Base-by-base conservation (phyloP, 371 early-diverging fungal species). In the Dentiscutata heterogama region DNA sequence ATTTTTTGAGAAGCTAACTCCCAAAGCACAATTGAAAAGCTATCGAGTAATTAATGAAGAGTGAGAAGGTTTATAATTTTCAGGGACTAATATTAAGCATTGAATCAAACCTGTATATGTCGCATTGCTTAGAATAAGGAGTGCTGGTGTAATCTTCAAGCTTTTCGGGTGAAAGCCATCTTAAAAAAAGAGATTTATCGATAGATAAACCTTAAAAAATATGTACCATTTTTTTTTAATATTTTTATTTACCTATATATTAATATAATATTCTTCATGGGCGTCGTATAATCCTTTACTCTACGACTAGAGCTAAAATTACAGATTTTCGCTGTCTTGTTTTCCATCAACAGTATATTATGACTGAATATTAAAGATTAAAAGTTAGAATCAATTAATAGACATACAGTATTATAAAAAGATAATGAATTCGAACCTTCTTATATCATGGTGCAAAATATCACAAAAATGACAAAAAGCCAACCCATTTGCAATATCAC, bases 11-110 rank as follows among this genome's bases (percentile, higher is more conserved):
- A 35, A 13, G 60, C 60, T 16, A 77, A 14, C 25, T 77, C 77
- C 77, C 63, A 77, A 13, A 77, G 61, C 7, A 77, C 77, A 10
- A 77, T 77, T 1, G 77, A 60, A 35, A 77, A 77, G 25, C 77
- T 77, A 18, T 35, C 35, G 18, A 20, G 2, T 20, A 56, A 56
- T 18, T 20, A 56, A 10, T 56, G 4, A 13, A 20, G n/a, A 56
- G 14, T 56, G n/a, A 56, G 14, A 56, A 20, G 3, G 4, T 56
- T n/a, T 8, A 14, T 56, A 56, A 56, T 56, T 56, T 31, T 11
- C 10, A 18, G 1, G 13, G 2, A 39, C 18, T 6, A 20, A 71
- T 14, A 11, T 71, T 18, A 18, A 46, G 22, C 10, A 20, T 20
- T 20, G 11, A 20, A 14, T 10, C 25, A 20, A 20, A 71, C 72